A percentile compares a stretch with the other conserved stretches of the same genome.
Evolutionary conservation across 148 eudicot genomes (phyloP).

Genomic region (Camellia granthamiana): DNA sequence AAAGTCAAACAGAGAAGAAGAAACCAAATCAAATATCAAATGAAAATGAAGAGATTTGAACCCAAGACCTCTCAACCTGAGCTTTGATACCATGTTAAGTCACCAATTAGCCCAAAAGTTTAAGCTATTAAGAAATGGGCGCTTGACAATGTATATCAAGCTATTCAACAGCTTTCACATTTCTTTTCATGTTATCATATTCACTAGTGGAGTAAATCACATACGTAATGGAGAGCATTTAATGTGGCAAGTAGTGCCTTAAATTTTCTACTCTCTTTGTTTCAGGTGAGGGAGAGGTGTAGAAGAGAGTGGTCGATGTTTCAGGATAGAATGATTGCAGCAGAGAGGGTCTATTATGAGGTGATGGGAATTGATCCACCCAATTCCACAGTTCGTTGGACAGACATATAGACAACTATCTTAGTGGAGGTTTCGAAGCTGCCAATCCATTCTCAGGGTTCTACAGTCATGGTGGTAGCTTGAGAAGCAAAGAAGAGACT

Average conservation of each 20-base stretch:
- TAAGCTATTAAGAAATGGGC: no score
- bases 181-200: background rate
- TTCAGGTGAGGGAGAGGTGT: slow-evolving; percentile 70
- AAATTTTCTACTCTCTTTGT: background rate
- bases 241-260: background rate
- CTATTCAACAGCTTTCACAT: background rate
- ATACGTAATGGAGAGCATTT: background rate
- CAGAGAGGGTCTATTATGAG: slow-evolving; percentile 56
- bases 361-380: slow-evolving; percentile 43
- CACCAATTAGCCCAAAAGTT: no score
- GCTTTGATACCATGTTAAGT: no score
- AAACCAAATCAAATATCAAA: no score
- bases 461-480: background rate
- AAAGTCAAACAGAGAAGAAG: no score
- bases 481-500: background rate
- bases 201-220: background rate
- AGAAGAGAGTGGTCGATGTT: slow-evolving; percentile 73
- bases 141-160: no score
- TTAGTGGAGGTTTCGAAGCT: background rate
- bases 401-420: background rate
- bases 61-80: no score
- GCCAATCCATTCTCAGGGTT: background rate
- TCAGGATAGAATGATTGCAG: slow-evolving; percentile 53
- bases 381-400: slow-evolving; percentile 27
- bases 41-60: no score